A percentile compares a stretch with the other conserved stretches of the same genome.
Conservation (phyloP, 2,329 filamentous ascomycete genomes). For the Zasmidium cellare region DNA sequence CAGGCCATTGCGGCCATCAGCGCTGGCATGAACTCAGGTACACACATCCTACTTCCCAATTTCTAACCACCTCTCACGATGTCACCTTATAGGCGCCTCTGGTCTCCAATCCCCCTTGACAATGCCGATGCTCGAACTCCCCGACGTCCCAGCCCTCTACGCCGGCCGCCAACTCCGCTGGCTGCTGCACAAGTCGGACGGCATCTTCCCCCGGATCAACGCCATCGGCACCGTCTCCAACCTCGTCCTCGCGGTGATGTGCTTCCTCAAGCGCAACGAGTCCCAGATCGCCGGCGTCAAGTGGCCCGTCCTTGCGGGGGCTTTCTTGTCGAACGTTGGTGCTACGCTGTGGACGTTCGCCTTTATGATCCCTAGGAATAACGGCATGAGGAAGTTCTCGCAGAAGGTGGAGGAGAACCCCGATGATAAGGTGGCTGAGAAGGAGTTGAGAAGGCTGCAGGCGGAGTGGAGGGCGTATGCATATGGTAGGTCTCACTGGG, state of each 20-base stretch:
- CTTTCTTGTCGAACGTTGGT: conserved; percentile 25
- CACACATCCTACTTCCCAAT: not conserved
- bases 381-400: conserved; percentile 27
- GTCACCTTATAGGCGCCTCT: conserved; percentile 28
- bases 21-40: conserved; percentile 34
- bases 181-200: conserved; percentile 32
- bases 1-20: conserved; percentile 31
- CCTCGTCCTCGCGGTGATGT: conserved; percentile 27
- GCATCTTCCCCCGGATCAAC: conserved; percentile 35
- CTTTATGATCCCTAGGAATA: conserved; percentile 35
- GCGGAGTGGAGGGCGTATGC: conserved; percentile 30
- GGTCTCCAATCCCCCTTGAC: conserved; percentile 34
- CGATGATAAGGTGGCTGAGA: conserved; percentile 28
- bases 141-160: conserved; percentile 27
- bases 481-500: conserved; percentile 21
- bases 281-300: conserved; percentile 22
- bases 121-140: conserved; percentile 31
- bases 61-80: not conserved
- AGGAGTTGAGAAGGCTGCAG: conserved; percentile 30
- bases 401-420: conserved; percentile 25
- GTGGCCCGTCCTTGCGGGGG: conserved; percentile 25
- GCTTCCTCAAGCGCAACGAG: conserved; percentile 28
- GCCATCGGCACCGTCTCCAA: conserved; percentile 32
- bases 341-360: conserved; percentile 32
- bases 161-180: conserved; percentile 29